Evolutionary conservation across 768 basidiomycete genomes (phyloP).

Genomic region (Russula virescens): DNA sequence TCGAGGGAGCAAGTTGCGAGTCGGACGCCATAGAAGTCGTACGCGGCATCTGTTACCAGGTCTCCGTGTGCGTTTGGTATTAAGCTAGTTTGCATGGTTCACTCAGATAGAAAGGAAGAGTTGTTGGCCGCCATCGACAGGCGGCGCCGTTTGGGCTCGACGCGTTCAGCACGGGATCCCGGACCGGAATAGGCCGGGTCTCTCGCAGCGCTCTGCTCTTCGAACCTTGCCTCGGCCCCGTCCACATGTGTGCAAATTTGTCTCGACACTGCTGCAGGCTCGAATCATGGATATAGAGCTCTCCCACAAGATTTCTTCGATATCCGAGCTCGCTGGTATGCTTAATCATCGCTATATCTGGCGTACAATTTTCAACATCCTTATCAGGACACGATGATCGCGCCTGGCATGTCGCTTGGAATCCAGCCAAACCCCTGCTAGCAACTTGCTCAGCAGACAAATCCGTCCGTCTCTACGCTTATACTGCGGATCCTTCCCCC

Average conservation of each 20-base stretch:
- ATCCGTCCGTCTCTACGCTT: slow-evolving; percentile 79
- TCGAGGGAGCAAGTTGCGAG: slow-evolving; percentile 80
- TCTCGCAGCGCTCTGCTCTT: too few relatives aligned
- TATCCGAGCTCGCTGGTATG: not conserved
- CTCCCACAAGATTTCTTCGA: slow-evolving; percentile 13
- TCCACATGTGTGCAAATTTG: not conserved
- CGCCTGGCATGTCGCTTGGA: slow-evolving; percentile 66
- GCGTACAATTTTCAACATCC: too few relatives aligned
- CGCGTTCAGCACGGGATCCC: not conserved
- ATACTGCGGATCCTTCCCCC: slow-evolving; percentile 34
- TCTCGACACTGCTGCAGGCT: not conserved
- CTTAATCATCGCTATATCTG: not conserved
- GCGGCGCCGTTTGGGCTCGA: not conserved
- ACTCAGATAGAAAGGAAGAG: slow-evolving; percentile 26
- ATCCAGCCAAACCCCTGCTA: slow-evolving; percentile 70
- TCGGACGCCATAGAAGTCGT: slow-evolving; percentile 84
- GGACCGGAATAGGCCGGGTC: slow-evolving; percentile 6
- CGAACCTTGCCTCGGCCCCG: not conserved
- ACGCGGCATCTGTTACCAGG: slow-evolving; percentile 79
- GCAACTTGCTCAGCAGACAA: slow-evolving; percentile 96
- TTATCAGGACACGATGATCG: slow-evolving; percentile 68
- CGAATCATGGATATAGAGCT: not conserved
- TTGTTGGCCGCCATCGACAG: not conserved
- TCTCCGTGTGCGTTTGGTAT: slow-evolving; percentile 75
- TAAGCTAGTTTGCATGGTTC: slow-evolving; percentile 75